Evolutionary conservation across 495 filamentous ascomycete genomes (phyloP), one percentile per base, ranked within the genome.

Genomic region (Elasticomyces elasticus): DNA sequence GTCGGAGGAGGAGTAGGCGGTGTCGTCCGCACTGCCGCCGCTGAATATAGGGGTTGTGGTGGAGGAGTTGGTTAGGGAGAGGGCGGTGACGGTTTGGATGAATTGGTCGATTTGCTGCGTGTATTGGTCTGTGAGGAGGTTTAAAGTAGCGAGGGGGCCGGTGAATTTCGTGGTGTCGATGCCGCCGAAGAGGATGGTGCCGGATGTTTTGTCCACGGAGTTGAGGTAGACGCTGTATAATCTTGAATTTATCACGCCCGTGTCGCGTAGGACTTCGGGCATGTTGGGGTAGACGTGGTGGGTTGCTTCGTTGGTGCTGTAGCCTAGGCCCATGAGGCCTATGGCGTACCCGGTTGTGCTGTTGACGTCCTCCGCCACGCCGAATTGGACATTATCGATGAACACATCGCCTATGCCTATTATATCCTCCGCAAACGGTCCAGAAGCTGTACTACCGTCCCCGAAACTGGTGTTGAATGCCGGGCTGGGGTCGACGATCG

Each of bases 181-280:
- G 12, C 60, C 60, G 37, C 60, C 60, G 37, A 62, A 56, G 35
- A 62, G 56, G 42, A 62, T 55, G 40, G 35, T 46, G 23, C 60
- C 60, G 15, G 48, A 51, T 1, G 22, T 43, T 13, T 40, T 52
- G 31, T 17, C 54, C 13, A 49, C 20, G 27, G 55, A 51, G 49
- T 62, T 55, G 25, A 62, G 50, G 51, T 38, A 59, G 28, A 62
- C 40, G 33, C 49, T 54, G 49, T 59, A 62, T 2, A 59, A 22
- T 5, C 52, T 38, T 17, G 30, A 44, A 47, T 53, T 55, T 46
- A 59, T 62, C 9, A 55, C 40, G 48, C 50, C 49, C 6, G 54
- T 12, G 26, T 54, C 44, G 13, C 25, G 11, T n/a, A 59, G 45
- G 7, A 59, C 56, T 25, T 59, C 56, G 12, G 56, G 56, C 26